A percentile compares a stretch with the other conserved stretches of the same genome.
phyloP scores from a whole-genome alignment of 768 basidiomycete genomes.

The Krasilnikovozyma curviuscula region DNA sequence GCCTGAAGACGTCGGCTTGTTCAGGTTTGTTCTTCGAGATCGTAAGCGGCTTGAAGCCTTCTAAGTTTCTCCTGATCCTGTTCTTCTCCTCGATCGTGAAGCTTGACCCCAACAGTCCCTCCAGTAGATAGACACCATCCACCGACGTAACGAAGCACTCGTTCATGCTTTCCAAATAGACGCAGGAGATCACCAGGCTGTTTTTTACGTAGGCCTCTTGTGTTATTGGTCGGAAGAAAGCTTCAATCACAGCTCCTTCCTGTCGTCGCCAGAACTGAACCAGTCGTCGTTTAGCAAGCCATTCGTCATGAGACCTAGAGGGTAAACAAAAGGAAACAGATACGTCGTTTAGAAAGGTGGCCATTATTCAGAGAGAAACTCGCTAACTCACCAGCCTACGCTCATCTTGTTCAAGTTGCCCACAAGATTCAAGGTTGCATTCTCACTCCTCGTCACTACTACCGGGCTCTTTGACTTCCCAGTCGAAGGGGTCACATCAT shows the following conservation, averaged over 20 bases:
- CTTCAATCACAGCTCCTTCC: slow-evolving; percentile 53
- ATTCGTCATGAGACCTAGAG: slow-evolving; percentile 39
- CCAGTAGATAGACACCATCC: slow-evolving; percentile 82
- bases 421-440: slow-evolving; percentile 24
- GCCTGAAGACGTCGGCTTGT: slow-evolving; percentile 72
- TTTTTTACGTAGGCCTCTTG: slow-evolving; percentile 54
- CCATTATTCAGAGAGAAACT: background rate
- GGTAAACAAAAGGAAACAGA: background rate
- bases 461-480: slow-evolving; percentile 14
- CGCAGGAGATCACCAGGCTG: slow-evolving; percentile 81
- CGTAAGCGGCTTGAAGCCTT: slow-evolving; percentile 75
- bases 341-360: background rate
- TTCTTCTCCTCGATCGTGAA: slow-evolving; percentile 96
- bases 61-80: slow-evolving; percentile 78
- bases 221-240: slow-evolving; percentile 55
- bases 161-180: slow-evolving; percentile 55
- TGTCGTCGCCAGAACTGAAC: slow-evolving; percentile 67
- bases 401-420: slow-evolving; percentile 29
- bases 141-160: slow-evolving; percentile 82
- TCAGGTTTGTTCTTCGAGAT: slow-evolving; percentile 68
- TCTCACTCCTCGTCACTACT: slow-evolving; percentile 13
- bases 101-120: slow-evolving; percentile 49
- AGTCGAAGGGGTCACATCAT: no score
- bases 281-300: slow-evolving; percentile 51
- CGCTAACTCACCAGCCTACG: slow-evolving; percentile 27